Base-by-base conservation (phyloP, 805 yeast species). In the Candida sonorensis region DNA sequence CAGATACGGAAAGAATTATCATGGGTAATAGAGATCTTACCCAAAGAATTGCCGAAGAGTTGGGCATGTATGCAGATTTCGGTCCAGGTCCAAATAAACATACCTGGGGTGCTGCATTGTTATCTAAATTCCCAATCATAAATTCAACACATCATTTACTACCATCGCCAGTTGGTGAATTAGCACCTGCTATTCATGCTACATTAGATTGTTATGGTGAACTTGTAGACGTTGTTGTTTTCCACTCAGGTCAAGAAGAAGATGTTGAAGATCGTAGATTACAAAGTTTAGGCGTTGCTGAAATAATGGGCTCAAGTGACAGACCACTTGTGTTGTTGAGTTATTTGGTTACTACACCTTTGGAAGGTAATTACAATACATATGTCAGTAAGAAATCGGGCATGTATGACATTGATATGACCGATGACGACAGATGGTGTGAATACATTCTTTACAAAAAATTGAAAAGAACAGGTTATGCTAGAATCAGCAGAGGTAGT, bases 81-180 rank as follows among this genome's bases (percentile, higher is more conserved):
- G 98, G 98, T 7, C 98, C 98, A 7, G 96, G 97, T 10, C 97
- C 97, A 33, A 85, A 87, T 55, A 81, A 88, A 57, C 97, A 92
- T 62, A 92, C 98, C 0, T 92, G 98, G 98, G 98, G 98, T 26
- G 81, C 88, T 30, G 92, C 92, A 2, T 66, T 92, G 40, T 65
- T 92, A 44, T 88, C 97, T 14, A 86, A 88, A 53, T 92, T 90
- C 71, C 98, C 98, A 19, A 92, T 92, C 40, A 46, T 92, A 35
- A 75, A 81, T 50, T 86, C 97, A 3, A 77, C 87, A 1, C 98
- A 92, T 56, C 94, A 88, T 54, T 67, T 92, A 45, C 63, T 90
- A 35, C 98, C 98, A 4, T 84, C 95, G 6, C 98, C 98, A 2
- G 96, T 84, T 20, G 98, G 98, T 12, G 98, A 92, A 64, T 67